Evolutionary conservation across 805 yeast genomes (phyloP).

Genomic region (Starmerella apicola): DNA sequence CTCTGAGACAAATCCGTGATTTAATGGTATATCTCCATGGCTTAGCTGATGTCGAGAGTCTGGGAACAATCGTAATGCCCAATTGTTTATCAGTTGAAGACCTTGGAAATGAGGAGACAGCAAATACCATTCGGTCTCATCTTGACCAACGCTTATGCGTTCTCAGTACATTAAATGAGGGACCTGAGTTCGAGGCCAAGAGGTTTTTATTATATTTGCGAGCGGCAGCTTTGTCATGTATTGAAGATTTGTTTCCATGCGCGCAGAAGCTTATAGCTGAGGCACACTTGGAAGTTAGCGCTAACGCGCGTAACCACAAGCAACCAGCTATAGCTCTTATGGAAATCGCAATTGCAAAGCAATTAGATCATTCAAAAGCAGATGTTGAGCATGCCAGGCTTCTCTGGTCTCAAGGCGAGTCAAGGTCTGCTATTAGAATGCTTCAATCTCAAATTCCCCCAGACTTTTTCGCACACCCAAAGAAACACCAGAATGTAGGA

Average conservation of each 20-base stretch:
- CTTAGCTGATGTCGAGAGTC: conserved; percentile 41
- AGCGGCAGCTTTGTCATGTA: conserved; percentile 31
- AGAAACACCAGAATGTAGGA: conserved; percentile 23
- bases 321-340: conserved; percentile 43
- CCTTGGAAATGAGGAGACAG: neutral
- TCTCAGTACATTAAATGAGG: conserved; percentile 26
- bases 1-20: conserved; percentile 34
- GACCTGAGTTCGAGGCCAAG: conserved; percentile 46
- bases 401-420: conserved; percentile 83
- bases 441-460: conserved; percentile 33
- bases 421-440: conserved; percentile 64
- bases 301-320: conserved; percentile 34
- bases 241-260: conserved; percentile 6
- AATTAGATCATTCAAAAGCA: conserved; percentile 7
- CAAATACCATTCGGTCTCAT: conserved; percentile 2
- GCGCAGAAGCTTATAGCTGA: conserved; percentile 29
- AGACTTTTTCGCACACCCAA: conserved; percentile 13
- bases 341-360: conserved; percentile 18
- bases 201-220: conserved; percentile 51
- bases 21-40: conserved; percentile 46
- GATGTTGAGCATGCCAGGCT: conserved; percentile 33
- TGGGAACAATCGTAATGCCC: conserved; percentile 24
- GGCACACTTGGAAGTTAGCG: conserved; percentile 37
- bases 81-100: conserved; percentile 3
- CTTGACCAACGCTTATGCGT: conserved; percentile 11